Conservation (phyloP, 495 filamentous ascomycete genomes). For the Xanthoparmelia taractica region DNA sequence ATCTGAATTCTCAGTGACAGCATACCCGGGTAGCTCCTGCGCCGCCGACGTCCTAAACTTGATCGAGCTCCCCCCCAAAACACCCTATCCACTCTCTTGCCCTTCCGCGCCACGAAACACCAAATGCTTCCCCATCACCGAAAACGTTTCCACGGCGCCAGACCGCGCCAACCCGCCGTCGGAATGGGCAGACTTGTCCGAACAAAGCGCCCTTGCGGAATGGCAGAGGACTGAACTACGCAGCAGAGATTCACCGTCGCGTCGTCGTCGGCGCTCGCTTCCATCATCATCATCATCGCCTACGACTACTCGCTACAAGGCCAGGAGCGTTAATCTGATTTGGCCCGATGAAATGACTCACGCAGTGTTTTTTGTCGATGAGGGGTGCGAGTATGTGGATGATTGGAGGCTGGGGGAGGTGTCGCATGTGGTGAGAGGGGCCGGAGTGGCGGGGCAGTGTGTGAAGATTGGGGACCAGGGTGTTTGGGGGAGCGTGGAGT, state of each 20-base stretch:
- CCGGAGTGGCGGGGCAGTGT: conserved; percentile 3
- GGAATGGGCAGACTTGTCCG: not conserved
- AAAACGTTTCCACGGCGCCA: not conserved
- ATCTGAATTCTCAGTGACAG: not conserved
- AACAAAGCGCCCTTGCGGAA: not conserved
- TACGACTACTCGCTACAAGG: not conserved
- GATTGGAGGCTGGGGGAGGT: not conserved
- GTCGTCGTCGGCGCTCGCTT: not conserved
- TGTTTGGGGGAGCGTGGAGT: conserved; percentile 13
- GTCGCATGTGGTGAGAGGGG: conserved; percentile 9
- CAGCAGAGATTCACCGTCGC: not conserved
- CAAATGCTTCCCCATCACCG: conserved; percentile 20
- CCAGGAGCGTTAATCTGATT: conserved; percentile 7
- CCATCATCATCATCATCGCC: not conserved
- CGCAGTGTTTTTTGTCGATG: conserved; percentile 11
- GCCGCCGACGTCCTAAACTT: not conserved
- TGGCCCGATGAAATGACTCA: conserved; percentile 19
- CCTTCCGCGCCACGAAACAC: not conserved
- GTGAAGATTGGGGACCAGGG: not conserved
- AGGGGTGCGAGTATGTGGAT: conserved; percentile 6
- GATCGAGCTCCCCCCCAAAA: not conserved
- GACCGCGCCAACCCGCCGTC: not conserved
- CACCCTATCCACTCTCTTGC: conserved; percentile 13
- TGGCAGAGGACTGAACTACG: conserved; percentile 2
- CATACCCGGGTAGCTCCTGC: not conserved